These are phyloP conservation scores for Colletotrichum sojae DNA, from an alignment of 2,329 filamentous ascomycete genomes.

Conservation along the genomic window DNA sequence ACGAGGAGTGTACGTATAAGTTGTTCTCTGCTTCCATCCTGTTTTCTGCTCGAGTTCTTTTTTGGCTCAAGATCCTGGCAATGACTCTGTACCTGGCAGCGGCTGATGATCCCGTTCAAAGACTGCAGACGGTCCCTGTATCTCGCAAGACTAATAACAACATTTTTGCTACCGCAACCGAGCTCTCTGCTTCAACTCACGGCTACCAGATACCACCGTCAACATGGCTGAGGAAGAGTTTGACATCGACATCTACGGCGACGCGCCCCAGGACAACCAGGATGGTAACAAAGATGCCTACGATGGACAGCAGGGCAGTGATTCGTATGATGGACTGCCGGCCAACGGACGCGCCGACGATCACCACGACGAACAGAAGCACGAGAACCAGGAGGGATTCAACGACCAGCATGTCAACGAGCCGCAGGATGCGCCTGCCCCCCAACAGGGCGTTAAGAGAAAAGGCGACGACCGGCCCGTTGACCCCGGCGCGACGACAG, in stretches of 20 bases:
- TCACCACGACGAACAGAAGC: conserved; percentile 56
- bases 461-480: conserved; percentile 73
- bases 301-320: conserved; percentile 45
- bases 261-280: conserved; percentile 61
- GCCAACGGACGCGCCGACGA: conserved; percentile 49
- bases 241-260: conserved; percentile 81
- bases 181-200: conserved; percentile 33
- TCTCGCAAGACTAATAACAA: conserved; percentile 46
- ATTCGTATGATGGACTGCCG: conserved; percentile 46
- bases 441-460: conserved; percentile 71
- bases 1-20: conserved; percentile 70
- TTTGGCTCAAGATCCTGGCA: conserved; percentile 32
- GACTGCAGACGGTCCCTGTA: conserved; percentile 58
- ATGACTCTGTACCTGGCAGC: conserved; percentile 38
- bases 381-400: conserved; percentile 50
- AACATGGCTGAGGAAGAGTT: conserved; percentile 79
- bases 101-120: conserved; percentile 43
- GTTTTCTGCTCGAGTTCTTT: conserved; percentile 43
- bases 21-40: conserved; percentile 53
- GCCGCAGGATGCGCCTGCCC: conserved; percentile 47
- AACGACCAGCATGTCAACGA: conserved; percentile 45
- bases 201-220: conserved; percentile 42
- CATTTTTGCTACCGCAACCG: conserved; percentile 37
- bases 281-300: conserved; percentile 57
- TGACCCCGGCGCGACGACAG: conserved; percentile 74